Evolutionary conservation across 495 filamentous ascomycete genomes (phyloP), one percentile per base, ranked within the genome.

Genomic region (Cryomyces minteri): DNA sequence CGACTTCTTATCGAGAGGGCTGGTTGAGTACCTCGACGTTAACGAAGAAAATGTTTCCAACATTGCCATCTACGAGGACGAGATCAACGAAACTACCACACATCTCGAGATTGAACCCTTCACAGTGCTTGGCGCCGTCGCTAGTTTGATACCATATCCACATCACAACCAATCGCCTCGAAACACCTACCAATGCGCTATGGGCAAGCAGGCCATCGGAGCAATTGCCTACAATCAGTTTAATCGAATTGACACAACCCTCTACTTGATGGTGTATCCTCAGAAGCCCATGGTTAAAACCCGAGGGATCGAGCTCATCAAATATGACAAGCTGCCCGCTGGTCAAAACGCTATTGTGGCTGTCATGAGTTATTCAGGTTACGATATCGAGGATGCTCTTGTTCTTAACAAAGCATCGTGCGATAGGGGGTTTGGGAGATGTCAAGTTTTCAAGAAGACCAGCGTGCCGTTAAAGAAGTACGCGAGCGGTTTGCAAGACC

Each of bases 171-270:
- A 99, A 62, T 99, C 90, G 4, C 90, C 90, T 6, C 78, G 90
- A 66, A 99, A 99, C 59, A 99, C 90, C 6, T 99, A 99, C 57
- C 90, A 98, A 66, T 95, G 92, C 61, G 90, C 90, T 62, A 99
- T 99, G 90, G 90, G 90, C 69, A 99, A 99, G 64, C 90, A 99
- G 82, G 90, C 90, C 12, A 95, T 99, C 59, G 90, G 90, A 42
- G 85, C 88, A 14, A 94, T 96, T 58, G 88, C 88, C 9, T 86
- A 90, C 50, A 99, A 99, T 55, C 92, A 96, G 60, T 93, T 94
- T 66, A 76, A 82, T 48, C 79, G 90, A 25, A 90, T 99, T 58
- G 90, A 99, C 56, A 94, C 87, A 4, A 72, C 96, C 31, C 75
- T 96, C 14, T 94, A 96, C 54, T 77, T 93, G 4, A 86, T 96